Evolutionary conservation across 1,284 basidiomycete species (phyloP), one percentile per base, ranked within the genome.

Genomic region (Wallemia hederae): DNA sequence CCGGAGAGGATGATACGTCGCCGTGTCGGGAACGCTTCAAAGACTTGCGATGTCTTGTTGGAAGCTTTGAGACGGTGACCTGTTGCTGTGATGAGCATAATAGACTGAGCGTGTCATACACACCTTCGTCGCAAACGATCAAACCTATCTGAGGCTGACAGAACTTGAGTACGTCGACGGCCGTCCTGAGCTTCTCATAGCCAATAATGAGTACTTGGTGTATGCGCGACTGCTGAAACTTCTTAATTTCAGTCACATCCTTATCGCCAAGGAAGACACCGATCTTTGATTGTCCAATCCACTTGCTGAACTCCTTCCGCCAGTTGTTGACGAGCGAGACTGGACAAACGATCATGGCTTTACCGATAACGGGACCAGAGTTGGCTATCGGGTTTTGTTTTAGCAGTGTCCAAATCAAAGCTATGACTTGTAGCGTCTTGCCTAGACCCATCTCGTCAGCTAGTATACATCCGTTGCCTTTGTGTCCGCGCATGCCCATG

Each of bases 371-470:
- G 3, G 80, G 75, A 1, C 76, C 74, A 33, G 73, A 74, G 1
- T 75, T 77, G 0, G 74, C 75, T 66, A 85, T 90, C 1, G 85
- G 84, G 65, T 82, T 90, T 74, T 96, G 90, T 66, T 81, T 84
- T 88, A 94, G 75, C 19, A 97, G 73, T 0, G 86, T 94, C 81
- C 86, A 87, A 17, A 91, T 75, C 7, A 96, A 74, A 14, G 81
- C 75, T 59, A 96, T 89, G 0, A 89, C 90, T 79, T 92, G 71
- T 22, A 72, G 72, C 0, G 90, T 94, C 73, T 96, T 96, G 19
- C 90, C 90, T 61, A 94, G 78, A 58, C 90, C 89, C 86, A 94
- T 92, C 67, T 98, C 92, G 70, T 99, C 94, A 1, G 92, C 94
- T 27, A 99, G 76, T 63, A 99, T 97, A 66, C 87, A 92, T 1